Base-by-base conservation (phyloP, 148 eudicot genomes). In the Agrostemma githago region DNA sequence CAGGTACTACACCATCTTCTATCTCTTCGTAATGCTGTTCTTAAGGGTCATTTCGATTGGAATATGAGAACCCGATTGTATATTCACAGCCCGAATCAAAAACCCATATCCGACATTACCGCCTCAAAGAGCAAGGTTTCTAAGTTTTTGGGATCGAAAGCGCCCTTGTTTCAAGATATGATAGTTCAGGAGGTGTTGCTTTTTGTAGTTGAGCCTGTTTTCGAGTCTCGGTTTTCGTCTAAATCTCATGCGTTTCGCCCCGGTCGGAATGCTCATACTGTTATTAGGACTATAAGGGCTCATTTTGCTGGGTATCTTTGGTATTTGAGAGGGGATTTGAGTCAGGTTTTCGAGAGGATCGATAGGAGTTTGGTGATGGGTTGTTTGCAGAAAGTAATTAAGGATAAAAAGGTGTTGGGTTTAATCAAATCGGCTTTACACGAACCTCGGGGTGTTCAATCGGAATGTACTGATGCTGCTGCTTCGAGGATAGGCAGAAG, bases 221-320 rank as follows among this genome's bases (percentile, higher is more conserved):
- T 92, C 39, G 98, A 95, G 88, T 72, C 96, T 0, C 78, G 87
- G 72, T 92, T 95, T 80, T 90, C 97, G 12, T 34, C 83, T 0
- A 90, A 89, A 44, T 88, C 96, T 0, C 97, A 95, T 51, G 98
- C 82, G n/a, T 95, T 92, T 81, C 82, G 98, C 3, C 93, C 93
- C 4, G 90, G 93, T 4, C 74, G 98, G 66, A 89, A 80, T 78
- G 86, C 97, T 1, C 98, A 95, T 82, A 88, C 98, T 8, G 98
- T 85, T 42, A 88, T 95, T 71, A 80, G 98, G 84, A 88, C 93
- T 15, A 86, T 95, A 66, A 79, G 98, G 80, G 90, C 97, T 83
- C 87, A 87, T 70, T 95, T 95, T 72, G 93, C 89, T 34, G 96
- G 97, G 37, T 95, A 90, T 62, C 80, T 95, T 70, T 95, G 98